These are phyloP conservation scores for Calycina herbarum DNA, from an alignment of 2,329 filamentous ascomycete genomes.

Conservation along the genomic window DNA sequence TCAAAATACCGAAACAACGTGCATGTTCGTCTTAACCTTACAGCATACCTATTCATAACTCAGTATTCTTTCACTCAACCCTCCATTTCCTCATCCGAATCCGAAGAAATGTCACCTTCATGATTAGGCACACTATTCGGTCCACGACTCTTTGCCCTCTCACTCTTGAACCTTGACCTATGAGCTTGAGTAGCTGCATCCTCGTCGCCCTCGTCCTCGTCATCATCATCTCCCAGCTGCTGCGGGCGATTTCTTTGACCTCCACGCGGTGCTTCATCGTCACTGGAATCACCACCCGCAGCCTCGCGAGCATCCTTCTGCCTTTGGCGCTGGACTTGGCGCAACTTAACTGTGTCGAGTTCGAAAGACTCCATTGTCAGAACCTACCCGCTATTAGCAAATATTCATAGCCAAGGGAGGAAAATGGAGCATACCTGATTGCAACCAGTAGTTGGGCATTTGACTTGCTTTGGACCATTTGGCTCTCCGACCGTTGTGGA, in stretches of 20 bases:
- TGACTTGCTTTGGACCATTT: constrained; percentile 38
- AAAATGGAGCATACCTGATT: constrained; percentile 46
- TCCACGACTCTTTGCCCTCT: constrained; percentile 5
- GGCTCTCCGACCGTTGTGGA: not conserved
- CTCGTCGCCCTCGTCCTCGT: constrained; percentile 20
- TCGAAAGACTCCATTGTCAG: constrained; percentile 55
- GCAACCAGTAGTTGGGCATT: constrained; percentile 68
- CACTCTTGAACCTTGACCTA: constrained; percentile 20
- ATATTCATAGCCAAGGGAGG: not conserved
- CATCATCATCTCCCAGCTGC: constrained; percentile 23
- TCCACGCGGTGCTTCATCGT: constrained; percentile 28
- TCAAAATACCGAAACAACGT: not conserved
- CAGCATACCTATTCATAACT: not conserved
- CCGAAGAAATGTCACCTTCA: not conserved
- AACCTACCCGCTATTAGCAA: constrained; percentile 40
- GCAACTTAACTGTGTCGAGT: constrained; percentile 55
- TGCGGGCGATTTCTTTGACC: constrained; percentile 24
- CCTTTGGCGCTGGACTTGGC: constrained; percentile 57
- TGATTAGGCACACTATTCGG: not conserved
- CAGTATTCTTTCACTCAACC: not conserved
- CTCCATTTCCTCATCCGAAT: constrained; percentile 15
- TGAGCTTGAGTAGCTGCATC: constrained; percentile 8
- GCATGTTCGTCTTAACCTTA: not conserved
- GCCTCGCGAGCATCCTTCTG: constrained; percentile 45
- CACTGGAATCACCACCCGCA: constrained; percentile 44